Evolutionary conservation across 305 asterid species (phyloP).

Genomic region (Rubia tinctorum): DNA sequence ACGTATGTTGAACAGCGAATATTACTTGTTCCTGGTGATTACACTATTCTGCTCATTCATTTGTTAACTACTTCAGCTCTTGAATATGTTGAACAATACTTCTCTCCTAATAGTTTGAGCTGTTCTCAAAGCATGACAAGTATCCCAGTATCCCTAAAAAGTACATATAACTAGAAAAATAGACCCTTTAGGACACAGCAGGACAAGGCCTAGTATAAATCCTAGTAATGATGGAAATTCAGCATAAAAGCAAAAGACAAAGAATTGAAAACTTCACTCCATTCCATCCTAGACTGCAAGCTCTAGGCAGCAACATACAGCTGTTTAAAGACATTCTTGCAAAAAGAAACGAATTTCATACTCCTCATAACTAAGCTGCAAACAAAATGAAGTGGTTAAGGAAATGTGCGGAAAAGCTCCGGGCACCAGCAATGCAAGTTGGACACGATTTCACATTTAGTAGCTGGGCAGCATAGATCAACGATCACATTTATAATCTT

Average conservation of each 20-base stretch:
- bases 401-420: neutral
- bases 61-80: neutral
- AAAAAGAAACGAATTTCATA: neutral
- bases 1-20: neutral
- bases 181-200: neutral
- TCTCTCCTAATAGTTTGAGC: neutral
- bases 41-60: neutral
- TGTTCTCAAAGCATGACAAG: neutral
- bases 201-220: neutral
- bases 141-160: neutral
- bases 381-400: neutral
- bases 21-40: neutral
- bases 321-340: neutral
- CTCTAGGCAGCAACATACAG: neutral
- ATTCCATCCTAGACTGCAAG: slow-evolving; percentile 4
- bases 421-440: neutral
- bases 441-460: neutral
- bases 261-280: neutral
- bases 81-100: neutral
- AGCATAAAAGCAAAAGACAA: neutral
- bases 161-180: neutral
- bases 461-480: neutral
- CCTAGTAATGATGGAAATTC: neutral
- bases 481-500: neutral
- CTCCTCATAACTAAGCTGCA: neutral